These are phyloP conservation scores for Termitomyces sp. DNA, from an alignment of 768 basidiomycete genomes.

Conservation along the genomic window DNA sequence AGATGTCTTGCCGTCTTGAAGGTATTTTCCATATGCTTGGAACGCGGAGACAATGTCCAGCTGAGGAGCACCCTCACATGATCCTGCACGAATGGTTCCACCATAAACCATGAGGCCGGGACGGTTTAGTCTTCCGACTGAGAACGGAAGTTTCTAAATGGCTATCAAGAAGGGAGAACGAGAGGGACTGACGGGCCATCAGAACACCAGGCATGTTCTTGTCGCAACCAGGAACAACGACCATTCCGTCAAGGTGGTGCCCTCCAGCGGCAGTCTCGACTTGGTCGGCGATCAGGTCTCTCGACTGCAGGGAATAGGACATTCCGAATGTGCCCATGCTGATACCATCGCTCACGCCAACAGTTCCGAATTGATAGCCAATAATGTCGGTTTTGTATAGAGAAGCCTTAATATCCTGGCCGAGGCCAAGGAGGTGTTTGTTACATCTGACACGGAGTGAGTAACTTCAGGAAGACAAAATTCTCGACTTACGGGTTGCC, in stretches of 20 bases:
- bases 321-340: slow-evolving; percentile 96
- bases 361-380: slow-evolving; percentile 97
- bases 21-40: slow-evolving; percentile 94
- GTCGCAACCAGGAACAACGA: slow-evolving; percentile 95
- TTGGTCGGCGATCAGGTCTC: slow-evolving; percentile 96
- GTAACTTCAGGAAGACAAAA: slow-evolving; percentile 7
- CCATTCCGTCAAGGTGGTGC: slow-evolving; percentile 98
- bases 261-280: slow-evolving; percentile 96
- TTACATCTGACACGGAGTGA: slow-evolving; percentile 73
- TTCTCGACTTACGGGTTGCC: slow-evolving; percentile 84
- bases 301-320: slow-evolving; percentile 94
- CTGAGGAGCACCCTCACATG: slow-evolving; percentile 83
- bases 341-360: slow-evolving; percentile 97
- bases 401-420: slow-evolving; percentile 83
- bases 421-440: slow-evolving; percentile 85
- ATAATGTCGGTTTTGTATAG: slow-evolving; percentile 67
- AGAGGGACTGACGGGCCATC: slow-evolving; percentile 74
- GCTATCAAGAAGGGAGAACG: slow-evolving; percentile 13
- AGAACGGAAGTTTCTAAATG: slow-evolving; percentile 15
- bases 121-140: slow-evolving; percentile 92
- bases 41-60: slow-evolving; percentile 97
- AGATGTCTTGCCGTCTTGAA: slow-evolving; percentile 83
- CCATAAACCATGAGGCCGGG: slow-evolving; percentile 98
- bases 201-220: slow-evolving; percentile 99
- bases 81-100: slow-evolving; percentile 89